These are phyloP conservation scores for Gastrolobium bilobum DNA, from an alignment of 306 rosid genomes.

Conservation along the genomic window DNA sequence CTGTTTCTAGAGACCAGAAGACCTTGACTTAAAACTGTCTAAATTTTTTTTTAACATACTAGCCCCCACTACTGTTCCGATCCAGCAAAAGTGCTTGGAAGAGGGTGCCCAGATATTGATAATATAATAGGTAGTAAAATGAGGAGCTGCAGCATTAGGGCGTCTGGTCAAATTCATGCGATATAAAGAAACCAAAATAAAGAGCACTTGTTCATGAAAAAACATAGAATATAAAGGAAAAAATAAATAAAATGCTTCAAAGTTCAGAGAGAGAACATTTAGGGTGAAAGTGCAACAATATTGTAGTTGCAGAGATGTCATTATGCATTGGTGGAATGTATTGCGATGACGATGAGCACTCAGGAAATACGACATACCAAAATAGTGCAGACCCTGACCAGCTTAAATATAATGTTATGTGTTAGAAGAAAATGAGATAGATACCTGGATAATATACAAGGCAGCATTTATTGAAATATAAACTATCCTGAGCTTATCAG, in stretches of 20 bases:
- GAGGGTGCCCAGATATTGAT: slow-evolving; percentile 15
- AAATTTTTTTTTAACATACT: neutral
- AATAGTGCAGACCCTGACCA: slow-evolving; percentile 5
- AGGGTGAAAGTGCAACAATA: neutral
- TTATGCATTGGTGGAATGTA: neutral
- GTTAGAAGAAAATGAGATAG: slow-evolving; percentile 25
- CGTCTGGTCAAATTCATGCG: neutral
- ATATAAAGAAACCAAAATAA: neutral
- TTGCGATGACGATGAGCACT: slow-evolving; percentile 4
- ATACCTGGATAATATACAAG: slow-evolving; percentile 84
- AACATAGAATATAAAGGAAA: neutral
- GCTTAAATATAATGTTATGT: neutral
- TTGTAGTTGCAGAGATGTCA: slow-evolving; percentile 1
- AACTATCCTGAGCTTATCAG: slow-evolving; percentile 79
- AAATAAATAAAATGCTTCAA: neutral
- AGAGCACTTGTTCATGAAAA: slow-evolving; percentile 18
- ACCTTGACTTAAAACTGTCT: neutral
- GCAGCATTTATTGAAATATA: slow-evolving; percentile 76
- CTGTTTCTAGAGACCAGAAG: slow-evolving; percentile 11
- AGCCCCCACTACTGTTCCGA: neutral
- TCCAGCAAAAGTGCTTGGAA: slow-evolving; percentile 6
- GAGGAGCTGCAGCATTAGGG: slow-evolving; percentile 1
- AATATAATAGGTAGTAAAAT: slow-evolving; percentile 19
- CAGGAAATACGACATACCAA: neutral
- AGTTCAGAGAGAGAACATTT: slow-evolving; percentile 3